Conservation (phyloP, 140 eudicot genomes). For the Stevia rebaudiana region DNA sequence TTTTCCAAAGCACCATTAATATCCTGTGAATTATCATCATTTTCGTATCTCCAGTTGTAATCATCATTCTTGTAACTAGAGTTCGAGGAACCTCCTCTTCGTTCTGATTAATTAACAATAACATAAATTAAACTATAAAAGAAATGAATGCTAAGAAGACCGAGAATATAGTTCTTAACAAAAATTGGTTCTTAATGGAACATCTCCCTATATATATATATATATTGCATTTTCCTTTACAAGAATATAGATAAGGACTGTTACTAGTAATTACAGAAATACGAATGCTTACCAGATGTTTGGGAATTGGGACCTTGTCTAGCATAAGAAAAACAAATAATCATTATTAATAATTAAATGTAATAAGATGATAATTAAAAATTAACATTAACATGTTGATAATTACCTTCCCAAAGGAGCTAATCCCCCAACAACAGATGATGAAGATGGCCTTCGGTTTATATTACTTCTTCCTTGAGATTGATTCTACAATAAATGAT, state of each 20-base stretch:
- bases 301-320: constrained; percentile 69
- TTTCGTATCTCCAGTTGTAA: constrained; percentile 83
- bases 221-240: background rate
- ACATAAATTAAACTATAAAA: background rate
- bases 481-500: constrained; percentile 38
- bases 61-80: constrained; percentile 84
- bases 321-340: constrained; percentile 25
- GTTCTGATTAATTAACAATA: constrained; percentile 34
- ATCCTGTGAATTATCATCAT: constrained; percentile 66
- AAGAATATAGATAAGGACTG: background rate
- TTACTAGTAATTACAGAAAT: background rate
- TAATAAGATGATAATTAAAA: background rate
- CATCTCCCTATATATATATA: no score
- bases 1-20: constrained; percentile 64
- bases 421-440: constrained; percentile 87
- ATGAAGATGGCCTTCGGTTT: constrained; percentile 79
- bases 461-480: constrained; percentile 68
- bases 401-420: constrained; percentile 90
- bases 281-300: constrained; percentile 68
- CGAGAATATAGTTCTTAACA: no score
- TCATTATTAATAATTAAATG: constrained; percentile 16
- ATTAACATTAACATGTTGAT: background rate
- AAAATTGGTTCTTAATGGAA: no score
- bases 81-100: constrained; percentile 75
- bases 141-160: background rate